Conservation (phyloP, 805 yeast species). For the Cyberlindnera xishuangbannaensis region DNA sequence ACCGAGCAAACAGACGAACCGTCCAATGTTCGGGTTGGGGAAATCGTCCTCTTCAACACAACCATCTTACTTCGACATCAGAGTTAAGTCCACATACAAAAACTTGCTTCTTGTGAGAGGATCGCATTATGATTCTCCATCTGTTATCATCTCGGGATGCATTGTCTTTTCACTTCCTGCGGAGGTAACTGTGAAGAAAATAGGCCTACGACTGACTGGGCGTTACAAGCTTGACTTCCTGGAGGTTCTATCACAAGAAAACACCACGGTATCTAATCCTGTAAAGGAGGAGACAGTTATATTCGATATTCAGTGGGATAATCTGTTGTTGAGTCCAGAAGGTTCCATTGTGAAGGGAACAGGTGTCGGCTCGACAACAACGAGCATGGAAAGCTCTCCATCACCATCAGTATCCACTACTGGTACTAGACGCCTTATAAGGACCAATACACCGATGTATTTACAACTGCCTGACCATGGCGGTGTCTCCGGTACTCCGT, state of each 20-base stretch:
- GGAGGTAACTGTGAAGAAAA: slow-evolving; percentile 53
- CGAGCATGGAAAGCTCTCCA: no score
- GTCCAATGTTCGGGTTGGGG: no score
- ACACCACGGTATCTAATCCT: slow-evolving; percentile 30
- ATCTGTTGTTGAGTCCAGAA: slow-evolving; percentile 31
- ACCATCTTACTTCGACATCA: slow-evolving; percentile 10
- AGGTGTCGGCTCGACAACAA: no score
- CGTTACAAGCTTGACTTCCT: slow-evolving; percentile 55
- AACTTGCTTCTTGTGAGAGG: slow-evolving; percentile 79
- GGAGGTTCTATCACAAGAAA: slow-evolving; percentile 37
- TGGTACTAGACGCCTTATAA: slow-evolving; percentile 15
- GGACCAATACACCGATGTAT: slow-evolving; percentile 22
- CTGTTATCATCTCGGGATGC: slow-evolving; percentile 68
- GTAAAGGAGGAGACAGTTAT: slow-evolving; percentile 50
- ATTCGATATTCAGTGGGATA: slow-evolving; percentile 73
- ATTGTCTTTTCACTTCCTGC: slow-evolving; percentile 68
- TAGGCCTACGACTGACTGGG: slow-evolving; percentile 59
- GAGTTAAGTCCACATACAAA: slow-evolving; percentile 32
- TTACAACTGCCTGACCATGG: slow-evolving; percentile 23
- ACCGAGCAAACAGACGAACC: no score
- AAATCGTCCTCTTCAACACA: not conserved
- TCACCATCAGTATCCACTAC: slow-evolving; percentile 5
- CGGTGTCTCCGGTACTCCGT: slow-evolving; percentile 31
- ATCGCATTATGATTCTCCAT: slow-evolving; percentile 65
- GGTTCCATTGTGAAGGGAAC: slow-evolving; percentile 22